phyloP scores from a whole-genome alignment of 78 protist genomes.

The Dictyostelium intermedium region DNA sequence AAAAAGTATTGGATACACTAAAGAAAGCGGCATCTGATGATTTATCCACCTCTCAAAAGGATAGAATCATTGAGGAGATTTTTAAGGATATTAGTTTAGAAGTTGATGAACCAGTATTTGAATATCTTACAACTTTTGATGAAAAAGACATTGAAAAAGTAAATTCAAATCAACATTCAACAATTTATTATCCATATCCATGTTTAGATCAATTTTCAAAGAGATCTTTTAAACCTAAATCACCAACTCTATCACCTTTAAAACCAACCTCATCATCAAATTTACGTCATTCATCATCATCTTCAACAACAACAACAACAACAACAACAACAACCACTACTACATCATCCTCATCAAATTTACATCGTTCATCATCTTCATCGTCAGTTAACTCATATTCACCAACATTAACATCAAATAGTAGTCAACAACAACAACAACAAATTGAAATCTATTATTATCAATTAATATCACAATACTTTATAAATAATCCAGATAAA shows the following conservation, averaged over 20 bases:
- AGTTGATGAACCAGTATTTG: constrained; percentile 65
- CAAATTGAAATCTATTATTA: constrained; percentile 34
- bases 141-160: neutral
- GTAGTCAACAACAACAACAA: neutral
- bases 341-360: neutral
- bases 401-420: neutral
- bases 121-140: neutral
- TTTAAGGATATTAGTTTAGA: constrained; percentile 42
- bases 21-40: constrained; percentile 54
- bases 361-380: neutral
- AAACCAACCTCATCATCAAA: neutral
- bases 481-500: constrained; percentile 47
- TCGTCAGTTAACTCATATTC: too few relatives aligned
- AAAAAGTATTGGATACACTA: constrained; percentile 29
- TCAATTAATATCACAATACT: constrained; percentile 52
- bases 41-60: constrained; percentile 61
- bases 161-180: neutral
- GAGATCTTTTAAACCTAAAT: neutral
- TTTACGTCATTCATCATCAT: neutral
- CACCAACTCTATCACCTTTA: neutral
- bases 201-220: constrained; percentile 23
- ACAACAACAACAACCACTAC: too few relatives aligned
- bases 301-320: neutral
- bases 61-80: constrained; percentile 32
- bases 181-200: constrained; percentile 17